These are phyloP conservation scores for Triticum urartu DNA, from an alignment of 176 grass and related monocot species.

Conservation along the genomic window DNA sequence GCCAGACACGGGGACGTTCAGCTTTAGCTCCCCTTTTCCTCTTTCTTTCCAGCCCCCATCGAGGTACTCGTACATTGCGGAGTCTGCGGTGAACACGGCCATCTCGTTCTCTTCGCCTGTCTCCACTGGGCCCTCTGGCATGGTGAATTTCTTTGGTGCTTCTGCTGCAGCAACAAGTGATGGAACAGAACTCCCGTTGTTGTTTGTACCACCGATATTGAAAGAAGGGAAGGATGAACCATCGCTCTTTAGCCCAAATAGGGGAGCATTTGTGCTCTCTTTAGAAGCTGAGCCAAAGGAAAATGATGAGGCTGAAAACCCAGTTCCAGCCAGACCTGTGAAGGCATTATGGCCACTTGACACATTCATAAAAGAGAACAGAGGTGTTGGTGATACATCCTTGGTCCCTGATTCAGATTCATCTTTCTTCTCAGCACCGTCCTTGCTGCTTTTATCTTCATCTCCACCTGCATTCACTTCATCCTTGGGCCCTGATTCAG, in stretches of 20 bases:
- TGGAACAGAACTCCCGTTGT: constrained; percentile 39
- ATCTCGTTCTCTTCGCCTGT: constrained; percentile 89
- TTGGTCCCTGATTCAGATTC: constrained; percentile 34
- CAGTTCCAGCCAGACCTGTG: constrained; percentile 73
- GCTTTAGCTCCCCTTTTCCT: constrained; percentile 88
- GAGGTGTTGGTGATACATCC: constrained; percentile 19
- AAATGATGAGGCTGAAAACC: constrained; percentile 72
- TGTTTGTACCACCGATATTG: constrained; percentile 37
- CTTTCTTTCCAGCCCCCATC: constrained; percentile 94
- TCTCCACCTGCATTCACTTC: constrained; percentile 29
- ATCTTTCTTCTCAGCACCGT: constrained; percentile 33
- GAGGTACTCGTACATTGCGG: constrained; percentile 79
- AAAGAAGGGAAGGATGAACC: constrained; percentile 48
- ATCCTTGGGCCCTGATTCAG: constrained; percentile 27
- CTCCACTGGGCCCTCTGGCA: constrained; percentile 77
- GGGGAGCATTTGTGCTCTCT: constrained; percentile 38
- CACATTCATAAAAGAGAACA: constrained; percentile 78
- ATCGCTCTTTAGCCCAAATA: constrained; percentile 50
- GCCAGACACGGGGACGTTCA: constrained; percentile 61
- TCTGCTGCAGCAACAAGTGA: constrained; percentile 34
- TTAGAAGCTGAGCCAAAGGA: constrained; percentile 56
- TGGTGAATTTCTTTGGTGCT: constrained; percentile 45
- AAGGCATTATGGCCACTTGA: constrained; percentile 95
- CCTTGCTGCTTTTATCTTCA: constrained; percentile 36
- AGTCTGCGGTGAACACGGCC: constrained; percentile 65